Evolutionary conservation across 1,284 basidiomycete genomes (phyloP).

Genomic region (Cryptococcus sp.): DNA sequence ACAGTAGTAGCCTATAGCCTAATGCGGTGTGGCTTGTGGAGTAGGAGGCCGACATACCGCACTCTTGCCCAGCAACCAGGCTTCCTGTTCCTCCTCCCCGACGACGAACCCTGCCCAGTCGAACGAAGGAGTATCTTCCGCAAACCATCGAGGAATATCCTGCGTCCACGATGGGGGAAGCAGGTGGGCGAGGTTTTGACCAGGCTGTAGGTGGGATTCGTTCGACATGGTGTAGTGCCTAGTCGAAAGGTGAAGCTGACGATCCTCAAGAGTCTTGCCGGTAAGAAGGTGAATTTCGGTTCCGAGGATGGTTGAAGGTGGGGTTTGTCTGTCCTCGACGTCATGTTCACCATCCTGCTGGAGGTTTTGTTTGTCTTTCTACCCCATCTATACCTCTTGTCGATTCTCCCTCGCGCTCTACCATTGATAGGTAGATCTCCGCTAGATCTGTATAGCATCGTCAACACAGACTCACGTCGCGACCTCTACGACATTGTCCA

Average conservation of each 20-base stretch:
- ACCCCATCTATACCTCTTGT: too few relatives aligned
- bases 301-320: too few relatives aligned
- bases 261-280: neutral
- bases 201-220: slow-evolving; percentile 26
- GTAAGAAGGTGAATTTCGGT: neutral
- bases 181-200: slow-evolving; percentile 54
- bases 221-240: slow-evolving; percentile 11
- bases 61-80: slow-evolving; percentile 74
- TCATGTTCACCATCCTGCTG: too few relatives aligned
- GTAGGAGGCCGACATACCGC: slow-evolving; percentile 30
- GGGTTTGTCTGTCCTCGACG: too few relatives aligned
- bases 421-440: too few relatives aligned
- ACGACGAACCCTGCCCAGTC: slow-evolving; percentile 98
- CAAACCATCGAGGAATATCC: slow-evolving; percentile 75
- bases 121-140: slow-evolving; percentile 92
- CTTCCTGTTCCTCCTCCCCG: slow-evolving; percentile 79
- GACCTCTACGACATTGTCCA: too few relatives aligned
- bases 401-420: too few relatives aligned
- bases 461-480: too few relatives aligned
- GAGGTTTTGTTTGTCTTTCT: too few relatives aligned
- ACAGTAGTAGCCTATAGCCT: too few relatives aligned
- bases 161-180: slow-evolving; percentile 86
- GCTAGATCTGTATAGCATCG: too few relatives aligned
- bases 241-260: neutral
- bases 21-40: too few relatives aligned